phyloP scores from a whole-genome alignment of 2,329 filamentous ascomycete species.

The Juglanconis oblonga region DNA sequence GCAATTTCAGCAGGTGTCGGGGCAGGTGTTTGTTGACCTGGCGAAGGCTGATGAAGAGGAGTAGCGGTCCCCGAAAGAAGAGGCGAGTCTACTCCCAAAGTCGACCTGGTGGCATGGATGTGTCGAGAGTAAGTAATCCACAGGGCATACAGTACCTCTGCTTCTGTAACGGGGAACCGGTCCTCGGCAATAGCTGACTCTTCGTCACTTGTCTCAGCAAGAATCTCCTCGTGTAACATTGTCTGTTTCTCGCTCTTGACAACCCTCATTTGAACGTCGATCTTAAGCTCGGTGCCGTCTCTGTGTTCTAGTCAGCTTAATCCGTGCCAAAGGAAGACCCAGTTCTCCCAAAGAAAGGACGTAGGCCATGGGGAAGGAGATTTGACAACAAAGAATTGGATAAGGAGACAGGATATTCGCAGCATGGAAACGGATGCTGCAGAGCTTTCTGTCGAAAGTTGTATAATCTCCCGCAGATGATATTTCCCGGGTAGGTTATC shows the following conservation, averaged over 20 bases:
- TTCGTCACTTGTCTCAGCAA: conserved; percentile 60
- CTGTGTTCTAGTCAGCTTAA: conserved; percentile 53
- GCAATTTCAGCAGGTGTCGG: conserved; percentile 56
- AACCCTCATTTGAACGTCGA: conserved; percentile 95
- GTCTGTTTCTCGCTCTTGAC: conserved; percentile 79
- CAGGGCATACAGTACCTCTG: conserved; percentile 86
- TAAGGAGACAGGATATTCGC: too few species aligned
- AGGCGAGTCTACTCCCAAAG: conserved; percentile 60
- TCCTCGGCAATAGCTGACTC: conserved; percentile 39
- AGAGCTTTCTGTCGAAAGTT: too few species aligned
- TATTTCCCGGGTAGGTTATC: too few species aligned
- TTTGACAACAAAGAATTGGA: too few species aligned
- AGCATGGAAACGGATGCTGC: too few species aligned
- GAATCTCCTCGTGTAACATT: conserved; percentile 58
- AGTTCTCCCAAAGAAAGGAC: not conserved
- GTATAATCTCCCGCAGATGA: too few species aligned
- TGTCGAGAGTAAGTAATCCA: conserved; percentile 98
- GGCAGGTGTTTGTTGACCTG: conserved; percentile 64
- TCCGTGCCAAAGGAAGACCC: not conserved
- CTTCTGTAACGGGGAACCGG: conserved; percentile 49
- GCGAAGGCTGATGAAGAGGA: conserved; percentile 74
- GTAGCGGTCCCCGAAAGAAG: conserved; percentile 63
- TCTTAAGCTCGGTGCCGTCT: conserved; percentile 86
- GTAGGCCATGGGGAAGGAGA: not conserved
- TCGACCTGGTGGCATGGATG: conserved; percentile 70